Evolutionary conservation across 345 rosid genomes (phyloP).

Genomic region (Ricinus communis): DNA sequence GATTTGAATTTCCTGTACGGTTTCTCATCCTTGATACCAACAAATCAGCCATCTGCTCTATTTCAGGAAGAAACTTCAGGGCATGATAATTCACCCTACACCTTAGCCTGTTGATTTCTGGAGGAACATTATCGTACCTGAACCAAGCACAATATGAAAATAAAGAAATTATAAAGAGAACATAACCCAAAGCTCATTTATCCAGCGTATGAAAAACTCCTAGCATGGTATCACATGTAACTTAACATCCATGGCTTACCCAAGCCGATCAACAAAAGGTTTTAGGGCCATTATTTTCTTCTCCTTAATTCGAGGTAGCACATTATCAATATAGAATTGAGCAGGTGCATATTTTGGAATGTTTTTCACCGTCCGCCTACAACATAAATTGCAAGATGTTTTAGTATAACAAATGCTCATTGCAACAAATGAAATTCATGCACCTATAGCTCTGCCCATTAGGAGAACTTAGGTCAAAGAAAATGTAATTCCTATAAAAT

Average conservation of each 20-base stretch:
- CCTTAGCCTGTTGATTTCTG: slow-evolving; percentile 94
- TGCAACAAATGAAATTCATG: slow-evolving; percentile 6
- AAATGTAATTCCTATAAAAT: not conserved
- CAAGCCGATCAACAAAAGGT: slow-evolving; percentile 99
- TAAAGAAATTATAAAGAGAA: slow-evolving; percentile 9
- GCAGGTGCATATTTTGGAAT: slow-evolving; percentile 99
- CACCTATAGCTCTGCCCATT: not conserved
- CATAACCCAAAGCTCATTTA: slow-evolving; percentile 5
- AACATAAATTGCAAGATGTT: not conserved
- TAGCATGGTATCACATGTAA: slow-evolving; percentile 6
- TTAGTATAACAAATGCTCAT: slow-evolving; percentile 20
- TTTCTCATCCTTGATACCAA: slow-evolving; percentile 93
- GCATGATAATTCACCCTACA: slow-evolving; percentile 99
- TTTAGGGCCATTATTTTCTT: slow-evolving; percentile 98
- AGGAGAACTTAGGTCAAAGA: not conserved
- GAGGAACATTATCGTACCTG: slow-evolving; percentile 98
- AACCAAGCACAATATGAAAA: slow-evolving; percentile 19
- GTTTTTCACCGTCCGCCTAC: slow-evolving; percentile 95
- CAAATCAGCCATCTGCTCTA: slow-evolving; percentile 87
- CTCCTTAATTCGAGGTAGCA: slow-evolving; percentile 94
- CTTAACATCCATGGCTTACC: slow-evolving; percentile 49
- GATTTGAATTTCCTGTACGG: slow-evolving; percentile 84
- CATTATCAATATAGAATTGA: slow-evolving; percentile 96
- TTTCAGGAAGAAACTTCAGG: slow-evolving; percentile 87
- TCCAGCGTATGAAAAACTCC: slow-evolving; percentile 5